A percentile compares a stretch with the other conserved stretches of the same genome.
Conservation (phyloP, 1,284 basidiomycete genomes). For the Ustilago trichophora region DNA sequence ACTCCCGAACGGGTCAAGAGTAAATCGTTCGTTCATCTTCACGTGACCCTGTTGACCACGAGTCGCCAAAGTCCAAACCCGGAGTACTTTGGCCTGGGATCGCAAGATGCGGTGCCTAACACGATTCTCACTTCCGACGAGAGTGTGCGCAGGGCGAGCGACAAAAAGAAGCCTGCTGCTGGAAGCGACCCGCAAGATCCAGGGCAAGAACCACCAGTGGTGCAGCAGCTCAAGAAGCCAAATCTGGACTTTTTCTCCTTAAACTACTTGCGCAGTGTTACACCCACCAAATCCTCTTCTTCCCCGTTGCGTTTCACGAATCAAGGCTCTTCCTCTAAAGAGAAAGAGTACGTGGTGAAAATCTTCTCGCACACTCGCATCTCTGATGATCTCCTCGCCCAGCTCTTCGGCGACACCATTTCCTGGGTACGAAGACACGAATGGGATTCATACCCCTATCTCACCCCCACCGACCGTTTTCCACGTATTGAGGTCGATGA, state of each 20-base stretch:
- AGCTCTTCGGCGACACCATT: constrained; percentile 47
- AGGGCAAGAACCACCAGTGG: background rate
- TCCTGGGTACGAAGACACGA: constrained; percentile 84
- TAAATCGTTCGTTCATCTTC: constrained; percentile 81
- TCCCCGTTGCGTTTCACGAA: no score
- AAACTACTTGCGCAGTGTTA: constrained; percentile 79
- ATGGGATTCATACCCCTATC: constrained; percentile 71
- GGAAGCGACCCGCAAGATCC: background rate
- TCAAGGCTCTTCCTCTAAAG: no score
- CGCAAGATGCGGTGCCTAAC: constrained; percentile 72
- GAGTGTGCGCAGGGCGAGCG: constrained; percentile 37
- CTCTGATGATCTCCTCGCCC: constrained; percentile 75
- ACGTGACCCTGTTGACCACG: constrained; percentile 88
- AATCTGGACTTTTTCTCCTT: constrained; percentile 83
- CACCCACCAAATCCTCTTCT: constrained; percentile 45
- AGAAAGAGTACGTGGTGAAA: constrained; percentile 63
- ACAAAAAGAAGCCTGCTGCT: constrained; percentile 9
- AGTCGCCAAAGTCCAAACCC: constrained; percentile 74
- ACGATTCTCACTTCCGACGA: constrained; percentile 75
- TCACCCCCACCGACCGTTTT: constrained; percentile 75
- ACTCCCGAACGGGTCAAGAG: constrained; percentile 71
- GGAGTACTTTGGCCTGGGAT: constrained; percentile 74
- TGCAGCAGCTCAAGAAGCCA: constrained; percentile 46
- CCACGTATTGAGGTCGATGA: constrained; percentile 79
- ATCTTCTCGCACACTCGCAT: constrained; percentile 81